Evolutionary conservation across 1,284 basidiomycete species (phyloP).

Genomic region (Sphagnurus paluster): DNA sequence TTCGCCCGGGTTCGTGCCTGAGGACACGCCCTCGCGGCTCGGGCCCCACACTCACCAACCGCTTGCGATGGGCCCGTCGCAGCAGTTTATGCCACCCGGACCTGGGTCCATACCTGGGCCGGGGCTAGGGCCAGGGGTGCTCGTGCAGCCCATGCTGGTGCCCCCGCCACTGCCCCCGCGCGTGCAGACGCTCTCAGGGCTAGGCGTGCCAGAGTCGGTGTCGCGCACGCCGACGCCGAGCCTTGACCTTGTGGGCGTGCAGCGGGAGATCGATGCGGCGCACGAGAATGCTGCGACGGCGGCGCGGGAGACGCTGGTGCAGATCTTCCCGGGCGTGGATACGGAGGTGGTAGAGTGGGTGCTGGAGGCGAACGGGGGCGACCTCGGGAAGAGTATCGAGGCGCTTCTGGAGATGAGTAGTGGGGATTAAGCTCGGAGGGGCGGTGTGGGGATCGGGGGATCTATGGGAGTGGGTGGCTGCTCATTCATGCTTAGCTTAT

Average conservation of each 20-base stretch:
- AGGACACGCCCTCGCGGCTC: slow-evolving; percentile 51
- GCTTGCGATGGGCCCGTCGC: slow-evolving; percentile 40
- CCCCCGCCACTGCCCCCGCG: slow-evolving; percentile 38
- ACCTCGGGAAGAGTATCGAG: slow-evolving; percentile 89
- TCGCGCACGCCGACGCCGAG: slow-evolving; percentile 71
- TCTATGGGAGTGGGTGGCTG: too few relatives aligned
- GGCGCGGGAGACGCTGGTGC: slow-evolving; percentile 70
- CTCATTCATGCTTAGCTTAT: too few relatives aligned
- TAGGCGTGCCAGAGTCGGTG: slow-evolving; percentile 32
- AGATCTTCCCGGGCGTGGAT: slow-evolving; percentile 86
- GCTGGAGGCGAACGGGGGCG: slow-evolving; percentile 84
- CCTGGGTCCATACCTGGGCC: too few relatives aligned
- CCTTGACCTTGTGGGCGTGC: slow-evolving; percentile 68
- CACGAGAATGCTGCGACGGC: slow-evolving; percentile 68
- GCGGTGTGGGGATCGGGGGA: too few relatives aligned
- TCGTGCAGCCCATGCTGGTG: too few relatives aligned
- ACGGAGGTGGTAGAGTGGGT: slow-evolving; percentile 84
- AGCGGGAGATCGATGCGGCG: slow-evolving; percentile 78
- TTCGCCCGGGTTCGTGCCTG: slow-evolving; percentile 37
- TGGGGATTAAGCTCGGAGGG: too few relatives aligned
- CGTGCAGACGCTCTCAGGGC: slow-evolving; percentile 38
- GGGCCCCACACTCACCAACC: slow-evolving; percentile 45
- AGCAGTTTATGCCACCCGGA: too few relatives aligned
- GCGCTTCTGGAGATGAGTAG: slow-evolving; percentile 76
- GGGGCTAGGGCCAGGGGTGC: too few relatives aligned